Evolutionary conservation across 1,284 basidiomycete species (phyloP).

Genomic region (Kwoniella shivajii): DNA sequence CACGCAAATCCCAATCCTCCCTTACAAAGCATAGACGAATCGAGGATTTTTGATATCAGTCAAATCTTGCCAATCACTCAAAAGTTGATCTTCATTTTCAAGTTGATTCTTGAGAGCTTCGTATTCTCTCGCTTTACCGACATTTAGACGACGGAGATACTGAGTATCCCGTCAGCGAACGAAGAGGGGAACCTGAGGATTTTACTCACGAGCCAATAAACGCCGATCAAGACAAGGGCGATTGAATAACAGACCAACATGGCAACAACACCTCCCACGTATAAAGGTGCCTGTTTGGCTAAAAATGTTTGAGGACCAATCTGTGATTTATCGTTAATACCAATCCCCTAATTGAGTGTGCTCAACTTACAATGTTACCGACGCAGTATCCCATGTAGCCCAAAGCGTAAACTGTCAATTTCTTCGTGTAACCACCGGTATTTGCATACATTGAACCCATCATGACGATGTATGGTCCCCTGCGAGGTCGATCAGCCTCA

Average conservation of each 20-base stretch:
- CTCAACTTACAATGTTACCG: slow-evolving; percentile 23
- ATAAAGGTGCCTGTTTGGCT: slow-evolving; percentile 25
- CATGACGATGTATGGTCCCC: slow-evolving; percentile 35
- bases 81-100: slow-evolving; percentile 1
- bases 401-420: slow-evolving; percentile 27
- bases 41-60: slow-evolving; percentile 3
- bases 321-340: neutral
- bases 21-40: slow-evolving; percentile 6
- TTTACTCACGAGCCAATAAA: neutral
- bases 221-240: slow-evolving; percentile 9
- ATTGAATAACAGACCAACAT: slow-evolving; percentile 35
- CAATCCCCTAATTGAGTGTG: neutral
- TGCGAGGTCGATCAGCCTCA: slow-evolving; percentile 29
- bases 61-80: slow-evolving; percentile 6
- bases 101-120: neutral
- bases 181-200: too few relatives aligned
- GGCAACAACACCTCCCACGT: slow-evolving; percentile 21
- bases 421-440: slow-evolving; percentile 35
- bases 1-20: too few relatives aligned
- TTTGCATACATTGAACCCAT: slow-evolving; percentile 9
- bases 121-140: neutral
- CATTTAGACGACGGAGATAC: neutral
- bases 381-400: slow-evolving; percentile 25
- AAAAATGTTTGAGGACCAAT: slow-evolving; percentile 34
- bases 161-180: neutral